Base-by-base conservation (phyloP, 495 filamentous ascomycete species). In the Tuber microsphaerosporum region DNA sequence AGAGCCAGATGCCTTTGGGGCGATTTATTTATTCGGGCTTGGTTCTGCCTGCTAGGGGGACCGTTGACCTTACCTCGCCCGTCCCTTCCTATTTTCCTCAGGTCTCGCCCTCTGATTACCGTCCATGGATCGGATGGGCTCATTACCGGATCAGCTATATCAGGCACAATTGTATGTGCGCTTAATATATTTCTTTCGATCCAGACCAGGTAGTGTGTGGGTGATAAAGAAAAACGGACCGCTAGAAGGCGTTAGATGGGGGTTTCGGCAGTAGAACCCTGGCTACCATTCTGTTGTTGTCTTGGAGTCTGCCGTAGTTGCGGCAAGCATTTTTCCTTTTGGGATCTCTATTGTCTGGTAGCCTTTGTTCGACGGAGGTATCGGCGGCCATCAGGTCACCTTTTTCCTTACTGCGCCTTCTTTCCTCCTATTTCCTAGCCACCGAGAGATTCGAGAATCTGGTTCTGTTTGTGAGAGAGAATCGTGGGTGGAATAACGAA, bases 171-270 rank as follows among this genome's bases (percentile, higher is more conserved):
- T 75, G 75, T 65, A 16, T 79, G 65, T 79, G 46, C 34, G 65
- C 43, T 77, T 69, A 79, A 79, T 79, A 79, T 79, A 79, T 79
- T 79, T 72, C 73, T 79, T 75, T 78, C 46, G 73, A 79, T 79
- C 77, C 70, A 71, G 76, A 79, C 77, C 26, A 17, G 56, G 10
- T 14, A 65, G 56, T 65, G 56, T 34, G 26, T 75, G 76, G 76
- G 61, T 73, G 42, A 79, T 73, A 71, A 78, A 78, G 1, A 56
- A 46, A 71, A 77, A 76, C 71, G 44, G 76, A 77, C 71, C 20
- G 71, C 56, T 73, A 68, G 51, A 26, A 56, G 51, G 75, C 69
- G 26, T 65, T 65, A 65, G 56, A 31, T 34, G 48, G 48, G 70
- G 42, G 69, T 74, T 74, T 72, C 56, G 22, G 77, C 75, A 48